Evolutionary conservation across 768 basidiomycete species (phyloP), one percentile per base, ranked within the genome.

Genomic region (Podaxis sp.): DNA sequence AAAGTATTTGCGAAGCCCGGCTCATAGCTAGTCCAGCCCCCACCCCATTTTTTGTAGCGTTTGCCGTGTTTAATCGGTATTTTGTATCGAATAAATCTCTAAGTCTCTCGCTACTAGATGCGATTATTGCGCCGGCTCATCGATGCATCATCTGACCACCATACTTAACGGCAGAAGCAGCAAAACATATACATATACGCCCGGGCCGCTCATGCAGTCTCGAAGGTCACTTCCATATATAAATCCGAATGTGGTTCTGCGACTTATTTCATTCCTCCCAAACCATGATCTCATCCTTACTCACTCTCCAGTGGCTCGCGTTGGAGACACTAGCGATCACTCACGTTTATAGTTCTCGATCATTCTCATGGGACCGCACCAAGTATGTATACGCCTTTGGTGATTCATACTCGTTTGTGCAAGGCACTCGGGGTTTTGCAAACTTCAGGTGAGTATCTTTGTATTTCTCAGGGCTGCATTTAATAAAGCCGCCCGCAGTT

Each of bases 371-470:
- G 55, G 29, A 56, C 54, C 36, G 37, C n/a, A 56, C 43, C 25
- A 71, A 75, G 68, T 79, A 78, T 55, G 71, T 85, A 33, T 82
- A 83, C 64, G 81, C 81, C 5, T 85, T 85, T 64, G 84, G 83
- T 3, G 84, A 84, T 66, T 84, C 82, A 2, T 85, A 84, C 64
- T 79, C 83, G 0, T 84, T 84, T 62, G 81, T 85, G 0, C 79
- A 82, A 67, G 83, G 83, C 0, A 80, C 79, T 2, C 66, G 67
- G 2, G 83, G 82, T 0, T 68, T 68, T 59, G 75, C 81, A n/a
- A 84, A 83, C 61, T 84, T 79, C 66, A 83, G 83, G 83, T 79
- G 50, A 37, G 68, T 53, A 17, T 50, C 37, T 19, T 22, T 6
- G 9, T 24, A 15, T 24, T 24, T 9, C 49, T 40, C 17, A 22